A percentile compares a stretch with the other conserved stretches of the same genome.
Evolutionary conservation across 2,329 filamentous ascomycete genomes (phyloP).

Genomic region (Pestalotiopsis sp.): DNA sequence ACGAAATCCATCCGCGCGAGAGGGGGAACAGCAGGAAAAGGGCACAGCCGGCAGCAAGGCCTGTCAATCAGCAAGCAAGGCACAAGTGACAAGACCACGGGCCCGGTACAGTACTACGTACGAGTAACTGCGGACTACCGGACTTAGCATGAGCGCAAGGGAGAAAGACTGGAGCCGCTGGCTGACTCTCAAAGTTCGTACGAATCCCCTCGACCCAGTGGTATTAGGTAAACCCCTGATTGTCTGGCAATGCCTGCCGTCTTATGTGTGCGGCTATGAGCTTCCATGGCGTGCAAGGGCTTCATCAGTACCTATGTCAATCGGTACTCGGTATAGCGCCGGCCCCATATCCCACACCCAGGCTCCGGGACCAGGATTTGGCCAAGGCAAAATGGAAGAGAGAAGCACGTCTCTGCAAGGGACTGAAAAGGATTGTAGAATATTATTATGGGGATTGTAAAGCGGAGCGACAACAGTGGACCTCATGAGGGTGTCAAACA

Average conservation of each 20-base stretch:
- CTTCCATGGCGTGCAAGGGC: not conserved
- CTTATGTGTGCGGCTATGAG: too few species aligned
- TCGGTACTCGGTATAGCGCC: not conserved
- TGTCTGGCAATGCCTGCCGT: not conserved
- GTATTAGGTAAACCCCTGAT: not conserved
- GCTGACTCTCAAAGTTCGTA: not conserved
- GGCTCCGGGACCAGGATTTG: not conserved
- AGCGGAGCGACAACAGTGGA: not conserved
- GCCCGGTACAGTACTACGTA: not conserved
- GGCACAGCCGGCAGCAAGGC: too few species aligned
- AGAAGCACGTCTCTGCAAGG: not conserved
- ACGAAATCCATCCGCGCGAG: not conserved
- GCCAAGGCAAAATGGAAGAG: not conserved
- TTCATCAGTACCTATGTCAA: not conserved
- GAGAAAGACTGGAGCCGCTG: not conserved
- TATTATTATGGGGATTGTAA: not conserved
- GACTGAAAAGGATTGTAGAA: not conserved
- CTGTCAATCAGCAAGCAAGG: too few species aligned
- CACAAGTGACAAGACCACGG: too few species aligned
- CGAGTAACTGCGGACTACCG: not conserved
- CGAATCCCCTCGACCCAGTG: not conserved
- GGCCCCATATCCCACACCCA: not conserved
- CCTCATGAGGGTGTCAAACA: not conserved
- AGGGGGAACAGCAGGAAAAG: not conserved
- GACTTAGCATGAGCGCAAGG: not conserved